Evolutionary conservation across 805 yeast genomes (phyloP), one percentile per base, ranked within the genome.

Genomic region (Ogataea corticis): DNA sequence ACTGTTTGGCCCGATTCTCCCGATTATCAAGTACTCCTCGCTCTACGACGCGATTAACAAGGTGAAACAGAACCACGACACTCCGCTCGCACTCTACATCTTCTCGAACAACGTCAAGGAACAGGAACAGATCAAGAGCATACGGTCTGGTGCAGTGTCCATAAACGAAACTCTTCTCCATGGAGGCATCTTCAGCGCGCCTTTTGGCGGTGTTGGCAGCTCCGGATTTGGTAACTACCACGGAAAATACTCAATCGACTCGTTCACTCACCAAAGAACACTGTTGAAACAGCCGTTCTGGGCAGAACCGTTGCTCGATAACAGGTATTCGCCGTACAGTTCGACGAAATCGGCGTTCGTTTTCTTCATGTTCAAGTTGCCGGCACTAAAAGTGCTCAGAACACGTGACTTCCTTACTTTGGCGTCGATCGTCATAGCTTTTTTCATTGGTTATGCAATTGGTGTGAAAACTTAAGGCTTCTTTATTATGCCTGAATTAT

Each of bases 201-300:
- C 97, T 19, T 92, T 91, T 66, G 98, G 98, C 28, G 98, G 98
- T 18, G 69, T 91, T 45, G 97, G 97, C 12, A 62, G 62, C 13
- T 87, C 96, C 0, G 98, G 98, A 1, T 69, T 71, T 46, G 97
- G 97, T 10, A 68, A 75, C 28, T 90, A 89, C 66, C 97, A 90
- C 61, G 96, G 97, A 3, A 67, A 66, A 50, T 73, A 68, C 61
- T 84, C 90, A 7, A 75, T 82, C 50, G 78, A 81, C 36, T 72
- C 85, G n/a, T 91, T 91, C 59, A 77, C 89, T 2, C 96, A 87
- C 63, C 79, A 78, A 59, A 76, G 96, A 56, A 77, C 90, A 0
- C 70, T 82, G 2, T 61, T 87, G 52, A 76, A 72, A 38, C 87
- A 85, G 61, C 82, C 85, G 13, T 40, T 36, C 14, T 81, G 83